Evolutionary conservation across 2,329 filamentous ascomycete genomes (phyloP).

Genomic region (Talaromyces sp.): DNA sequence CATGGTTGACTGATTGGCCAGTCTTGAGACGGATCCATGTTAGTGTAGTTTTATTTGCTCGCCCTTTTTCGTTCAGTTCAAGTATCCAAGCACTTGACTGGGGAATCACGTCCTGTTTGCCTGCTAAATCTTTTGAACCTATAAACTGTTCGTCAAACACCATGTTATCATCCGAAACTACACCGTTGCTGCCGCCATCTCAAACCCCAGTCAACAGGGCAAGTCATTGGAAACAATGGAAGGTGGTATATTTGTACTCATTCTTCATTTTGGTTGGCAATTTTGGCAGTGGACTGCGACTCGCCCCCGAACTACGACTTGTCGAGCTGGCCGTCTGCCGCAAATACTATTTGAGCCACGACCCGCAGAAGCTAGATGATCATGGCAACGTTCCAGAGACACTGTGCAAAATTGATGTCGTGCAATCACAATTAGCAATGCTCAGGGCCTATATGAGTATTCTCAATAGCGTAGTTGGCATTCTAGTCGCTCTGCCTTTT

Average conservation of each 20-base stretch:
- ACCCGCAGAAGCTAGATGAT: not conserved
- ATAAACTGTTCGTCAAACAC: too few relatives aligned
- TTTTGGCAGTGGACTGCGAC: not conserved
- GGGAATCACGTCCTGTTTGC: too few relatives aligned
- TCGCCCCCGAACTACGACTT: not conserved
- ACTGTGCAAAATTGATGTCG: constrained; percentile 1
- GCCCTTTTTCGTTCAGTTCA: too few relatives aligned
- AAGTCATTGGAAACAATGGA: constrained; percentile 4
- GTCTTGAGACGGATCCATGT: too few relatives aligned
- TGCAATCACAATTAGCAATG: constrained; percentile 1
- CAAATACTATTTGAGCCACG: too few relatives aligned
- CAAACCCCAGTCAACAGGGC: not conserved
- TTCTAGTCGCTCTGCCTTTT: not conserved
- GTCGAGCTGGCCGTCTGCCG: too few relatives aligned
- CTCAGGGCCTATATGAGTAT: not conserved
- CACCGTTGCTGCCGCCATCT: not conserved
- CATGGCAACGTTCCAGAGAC: constrained; percentile 1
- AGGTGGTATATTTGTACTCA: not conserved
- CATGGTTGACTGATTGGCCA: too few relatives aligned
- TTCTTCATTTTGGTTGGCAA: not conserved
- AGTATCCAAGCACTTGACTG: too few relatives aligned
- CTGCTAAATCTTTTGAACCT: too few relatives aligned
- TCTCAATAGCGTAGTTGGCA: constrained; percentile 6
- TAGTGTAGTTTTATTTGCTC: too few relatives aligned
- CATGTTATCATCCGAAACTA: not conserved